These are phyloP conservation scores for Hibiscus syriacus DNA, from an alignment of 345 rosid genomes.

Conservation along the genomic window DNA sequence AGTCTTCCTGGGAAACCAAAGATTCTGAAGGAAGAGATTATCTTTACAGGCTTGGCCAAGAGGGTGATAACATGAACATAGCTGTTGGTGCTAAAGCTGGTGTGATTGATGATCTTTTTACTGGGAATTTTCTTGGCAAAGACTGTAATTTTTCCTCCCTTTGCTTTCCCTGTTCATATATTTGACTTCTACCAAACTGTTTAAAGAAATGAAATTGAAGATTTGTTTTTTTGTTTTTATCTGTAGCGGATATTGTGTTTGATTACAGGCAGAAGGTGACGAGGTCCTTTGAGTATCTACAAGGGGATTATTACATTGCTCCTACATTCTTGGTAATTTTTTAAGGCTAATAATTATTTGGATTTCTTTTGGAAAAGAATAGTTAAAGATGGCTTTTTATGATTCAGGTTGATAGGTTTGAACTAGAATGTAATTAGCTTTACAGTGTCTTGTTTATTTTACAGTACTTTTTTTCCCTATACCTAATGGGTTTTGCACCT, in stretches of 20 bases:
- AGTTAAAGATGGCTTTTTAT: background rate
- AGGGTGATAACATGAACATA: slow-evolving; percentile 78
- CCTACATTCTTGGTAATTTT: slow-evolving; percentile 65
- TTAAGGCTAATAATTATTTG: background rate
- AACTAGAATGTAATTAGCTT: background rate
- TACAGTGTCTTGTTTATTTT: background rate
- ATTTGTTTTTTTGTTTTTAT: background rate
- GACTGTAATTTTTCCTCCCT: slow-evolving; percentile 44
- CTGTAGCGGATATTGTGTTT: slow-evolving; percentile 85
- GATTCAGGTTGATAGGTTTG: background rate
- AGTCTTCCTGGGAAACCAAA: slow-evolving; percentile 88
- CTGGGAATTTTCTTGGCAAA: slow-evolving; percentile 79
- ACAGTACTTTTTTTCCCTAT: background rate
- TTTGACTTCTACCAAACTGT: background rate
- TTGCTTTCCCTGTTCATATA: background rate
- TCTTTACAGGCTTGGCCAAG: slow-evolving; percentile 75
- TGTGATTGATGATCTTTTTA: slow-evolving; percentile 68
- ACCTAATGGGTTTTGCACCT: background rate
- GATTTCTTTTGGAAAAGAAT: background rate
- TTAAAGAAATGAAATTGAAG: background rate
- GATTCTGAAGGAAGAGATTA: slow-evolving; percentile 73
- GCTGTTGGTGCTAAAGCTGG: slow-evolving; percentile 85
- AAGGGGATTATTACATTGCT: slow-evolving; percentile 90
- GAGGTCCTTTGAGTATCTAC: slow-evolving; percentile 80
- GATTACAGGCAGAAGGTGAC: slow-evolving; percentile 93